phyloP scores from a whole-genome alignment of 169 alveolate genomes.

The Theileria equi region DNA sequence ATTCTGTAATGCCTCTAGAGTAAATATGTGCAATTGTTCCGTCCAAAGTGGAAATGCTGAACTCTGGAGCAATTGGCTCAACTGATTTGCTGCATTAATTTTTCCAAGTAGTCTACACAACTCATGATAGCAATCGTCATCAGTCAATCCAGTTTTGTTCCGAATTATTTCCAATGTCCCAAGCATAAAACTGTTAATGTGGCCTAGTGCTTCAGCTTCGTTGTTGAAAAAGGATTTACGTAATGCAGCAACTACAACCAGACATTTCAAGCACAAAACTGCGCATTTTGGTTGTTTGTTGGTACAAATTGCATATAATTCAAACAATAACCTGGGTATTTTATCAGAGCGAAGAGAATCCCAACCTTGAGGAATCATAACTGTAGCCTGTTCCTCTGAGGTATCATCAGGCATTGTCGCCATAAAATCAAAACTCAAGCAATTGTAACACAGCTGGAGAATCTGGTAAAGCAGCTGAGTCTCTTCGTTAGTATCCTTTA shows the following conservation, averaged over 20 bases:
- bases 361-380: conserved; percentile 91
- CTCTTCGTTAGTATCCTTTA: conserved; percentile 73
- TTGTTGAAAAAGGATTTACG: conserved; percentile 86
- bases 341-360: conserved; percentile 81
- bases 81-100: conserved; percentile 86
- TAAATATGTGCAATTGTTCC: conserved; percentile 83
- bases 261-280: conserved; percentile 79
- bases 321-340: conserved; percentile 80
- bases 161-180: conserved; percentile 85
- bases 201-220: conserved; percentile 81
- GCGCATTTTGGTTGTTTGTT: conserved; percentile 75
- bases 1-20: conserved; percentile 83
- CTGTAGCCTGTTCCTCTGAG: conserved; percentile 90
- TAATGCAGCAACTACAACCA: conserved; percentile 83
- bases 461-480: conserved; percentile 81
- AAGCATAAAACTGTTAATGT: conserved; percentile 80
- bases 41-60: conserved; percentile 86
- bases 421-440: conserved; percentile 90
- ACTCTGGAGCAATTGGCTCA: conserved; percentile 74
- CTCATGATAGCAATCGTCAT: conserved; percentile 88
- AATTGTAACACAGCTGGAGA: conserved; percentile 84
- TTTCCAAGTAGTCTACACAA: conserved; percentile 88
- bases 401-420: conserved; percentile 93
- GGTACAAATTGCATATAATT: conserved; percentile 68
- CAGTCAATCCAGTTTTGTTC: conserved; percentile 82